Conservation (phyloP, 2,329 filamentous ascomycete genomes). For the Trichophaea hybrida region DNA sequence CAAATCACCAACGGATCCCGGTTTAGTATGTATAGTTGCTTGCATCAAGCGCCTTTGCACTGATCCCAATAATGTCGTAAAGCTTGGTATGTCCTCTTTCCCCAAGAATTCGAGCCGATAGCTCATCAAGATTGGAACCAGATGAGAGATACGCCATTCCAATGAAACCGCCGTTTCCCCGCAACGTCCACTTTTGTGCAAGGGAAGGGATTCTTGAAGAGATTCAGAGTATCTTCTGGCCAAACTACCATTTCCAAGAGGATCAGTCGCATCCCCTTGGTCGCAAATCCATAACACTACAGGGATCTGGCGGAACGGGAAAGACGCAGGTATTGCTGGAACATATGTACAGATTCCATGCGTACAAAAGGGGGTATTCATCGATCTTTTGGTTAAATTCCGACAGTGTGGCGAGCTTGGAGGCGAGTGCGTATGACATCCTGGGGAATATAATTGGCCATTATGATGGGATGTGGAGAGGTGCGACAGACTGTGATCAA, state of each 20-base stretch:
- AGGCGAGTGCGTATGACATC: background rate
- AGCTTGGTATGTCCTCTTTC: background rate
- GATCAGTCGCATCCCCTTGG: background rate
- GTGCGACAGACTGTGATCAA: background rate
- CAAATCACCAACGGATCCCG: background rate
- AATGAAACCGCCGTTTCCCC: background rate
- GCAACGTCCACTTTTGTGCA: slow-evolving; percentile 4
- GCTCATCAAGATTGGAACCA: background rate
- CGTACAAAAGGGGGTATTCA: background rate
- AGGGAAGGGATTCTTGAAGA: background rate
- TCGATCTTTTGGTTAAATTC: slow-evolving; percentile 11
- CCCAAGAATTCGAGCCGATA: background rate
- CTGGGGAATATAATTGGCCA: background rate
- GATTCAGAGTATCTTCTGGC: background rate
- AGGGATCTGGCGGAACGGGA: background rate
- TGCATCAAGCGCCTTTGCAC: slow-evolving; percentile 2
- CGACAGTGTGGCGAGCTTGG: background rate
- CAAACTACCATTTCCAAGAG: background rate
- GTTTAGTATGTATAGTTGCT: background rate
- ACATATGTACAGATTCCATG: slow-evolving; percentile 6
- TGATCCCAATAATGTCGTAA: background rate
- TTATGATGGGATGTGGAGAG: background rate
- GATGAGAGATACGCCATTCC: slow-evolving; percentile 2
- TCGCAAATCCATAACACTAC: background rate
- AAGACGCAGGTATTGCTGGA: slow-evolving; percentile 8